A percentile compares a stretch with the other conserved stretches of the same genome.
Conservation (phyloP, 306 rosid genomes). For the Pyrus betulifolia region DNA sequence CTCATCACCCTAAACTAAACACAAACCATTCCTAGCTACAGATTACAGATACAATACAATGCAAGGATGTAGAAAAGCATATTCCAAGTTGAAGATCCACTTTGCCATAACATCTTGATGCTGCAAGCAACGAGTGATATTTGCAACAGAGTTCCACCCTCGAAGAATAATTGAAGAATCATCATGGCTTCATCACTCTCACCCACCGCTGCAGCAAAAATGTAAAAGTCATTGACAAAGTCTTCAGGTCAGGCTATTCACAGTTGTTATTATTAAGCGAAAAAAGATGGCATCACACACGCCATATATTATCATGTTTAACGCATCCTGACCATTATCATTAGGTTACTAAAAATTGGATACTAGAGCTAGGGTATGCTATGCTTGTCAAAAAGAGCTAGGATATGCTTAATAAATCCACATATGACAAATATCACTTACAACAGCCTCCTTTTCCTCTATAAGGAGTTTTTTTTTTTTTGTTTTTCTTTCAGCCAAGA, state of each 20-base stretch:
- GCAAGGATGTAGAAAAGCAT: not conserved
- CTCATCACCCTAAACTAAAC: not conserved
- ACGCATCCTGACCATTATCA: not conserved
- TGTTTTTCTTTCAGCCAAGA: not conserved
- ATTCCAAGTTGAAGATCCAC: not conserved
- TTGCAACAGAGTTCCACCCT: slow-evolving; percentile 1
- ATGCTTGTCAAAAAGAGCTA: too few species aligned
- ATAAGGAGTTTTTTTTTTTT: not conserved
- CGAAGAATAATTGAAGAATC: slow-evolving; percentile 1
- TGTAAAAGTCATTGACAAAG: slow-evolving; percentile 14
- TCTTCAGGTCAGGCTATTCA: not conserved
- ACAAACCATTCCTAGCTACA: not conserved
- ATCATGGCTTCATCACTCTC: slow-evolving; percentile 34
- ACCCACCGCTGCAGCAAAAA: slow-evolving; percentile 43
- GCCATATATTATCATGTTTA: not conserved
- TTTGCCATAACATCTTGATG: not conserved
- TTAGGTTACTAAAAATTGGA: not conserved
- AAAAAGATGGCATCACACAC: not conserved
- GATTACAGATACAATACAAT: not conserved
- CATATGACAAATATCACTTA: not conserved
- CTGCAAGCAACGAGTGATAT: not conserved
- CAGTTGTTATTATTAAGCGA: not conserved
- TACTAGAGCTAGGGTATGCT: not conserved
- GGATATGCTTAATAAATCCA: not conserved
- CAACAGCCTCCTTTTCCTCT: not conserved